phyloP scores from a whole-genome alignment of 2,329 filamentous ascomycete genomes.

The Ascochyta fabae region DNA sequence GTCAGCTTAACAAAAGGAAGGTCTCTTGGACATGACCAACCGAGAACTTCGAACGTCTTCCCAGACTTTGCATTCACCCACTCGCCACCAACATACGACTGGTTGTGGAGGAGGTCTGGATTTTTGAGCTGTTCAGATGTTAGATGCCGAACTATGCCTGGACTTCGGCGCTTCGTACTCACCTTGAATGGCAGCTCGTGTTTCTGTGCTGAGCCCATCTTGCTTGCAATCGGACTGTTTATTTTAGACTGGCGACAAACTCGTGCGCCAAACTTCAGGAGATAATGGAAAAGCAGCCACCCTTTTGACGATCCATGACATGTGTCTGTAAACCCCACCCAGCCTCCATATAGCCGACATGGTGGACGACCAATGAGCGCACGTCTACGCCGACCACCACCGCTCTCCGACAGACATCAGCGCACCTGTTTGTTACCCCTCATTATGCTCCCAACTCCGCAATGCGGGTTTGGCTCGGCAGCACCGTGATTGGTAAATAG shows the following conservation, averaged over 20 bases:
- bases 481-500: constrained; percentile 8
- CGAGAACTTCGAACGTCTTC: constrained; percentile 63
- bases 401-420: constrained; percentile 8
- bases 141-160: not conserved
- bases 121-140: constrained; percentile 56
- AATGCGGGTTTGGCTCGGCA: constrained; percentile 5
- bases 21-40: constrained; percentile 38
- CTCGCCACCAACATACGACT: constrained; percentile 61
- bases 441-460: constrained; percentile 8
- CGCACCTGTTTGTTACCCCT: constrained; percentile 10
- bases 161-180: not conserved
- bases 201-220: constrained; percentile 36
- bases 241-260: not conserved
- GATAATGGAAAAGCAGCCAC: not conserved
- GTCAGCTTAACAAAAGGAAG: constrained; percentile 16
- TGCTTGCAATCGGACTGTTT: not conserved
- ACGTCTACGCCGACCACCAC: constrained; percentile 16
- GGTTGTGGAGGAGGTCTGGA: constrained; percentile 60
- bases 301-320: constrained; percentile 14
- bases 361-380: constrained; percentile 12
- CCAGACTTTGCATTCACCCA: constrained; percentile 64
- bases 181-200: constrained; percentile 55
- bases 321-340: constrained; percentile 8
- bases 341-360: constrained; percentile 13
- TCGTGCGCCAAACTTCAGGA: not conserved